These are phyloP conservation scores for Murraya paniculata DNA, from an alignment of 345 rosid genomes.

Conservation along the genomic window DNA sequence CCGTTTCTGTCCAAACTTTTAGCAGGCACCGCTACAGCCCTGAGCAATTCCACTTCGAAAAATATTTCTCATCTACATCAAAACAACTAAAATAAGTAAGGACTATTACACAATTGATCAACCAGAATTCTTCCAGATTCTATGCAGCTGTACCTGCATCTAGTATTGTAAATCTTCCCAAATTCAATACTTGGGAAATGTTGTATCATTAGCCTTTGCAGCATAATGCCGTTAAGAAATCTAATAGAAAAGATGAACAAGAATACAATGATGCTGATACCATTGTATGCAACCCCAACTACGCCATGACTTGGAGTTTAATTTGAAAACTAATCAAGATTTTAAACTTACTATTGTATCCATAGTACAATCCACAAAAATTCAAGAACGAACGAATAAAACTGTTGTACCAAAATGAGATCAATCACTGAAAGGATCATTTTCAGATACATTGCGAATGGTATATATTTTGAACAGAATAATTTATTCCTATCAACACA, in stretches of 20 bases:
- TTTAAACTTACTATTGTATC: neutral
- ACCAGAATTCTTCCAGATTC: neutral
- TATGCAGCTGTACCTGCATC: neutral
- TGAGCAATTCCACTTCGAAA: conserved; percentile 32
- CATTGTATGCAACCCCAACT: neutral
- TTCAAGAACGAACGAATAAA: too few species aligned
- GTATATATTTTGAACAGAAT: neutral
- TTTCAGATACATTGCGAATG: neutral
- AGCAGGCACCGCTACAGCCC: conserved; percentile 16
- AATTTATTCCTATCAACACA: neutral
- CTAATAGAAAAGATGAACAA: too few species aligned
- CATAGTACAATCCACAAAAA: neutral
- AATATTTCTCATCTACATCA: conserved; percentile 13
- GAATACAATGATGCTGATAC: neutral
- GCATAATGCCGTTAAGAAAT: neutral
- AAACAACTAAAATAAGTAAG: neutral
- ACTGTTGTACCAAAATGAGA: neutral
- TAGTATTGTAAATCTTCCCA: neutral
- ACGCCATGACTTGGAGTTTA: neutral
- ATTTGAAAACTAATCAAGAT: neutral
- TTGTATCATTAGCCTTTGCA: neutral
- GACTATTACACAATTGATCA: neutral
- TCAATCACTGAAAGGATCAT: neutral
- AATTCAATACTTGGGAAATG: neutral
- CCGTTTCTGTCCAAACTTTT: conserved; percentile 18